Evolutionary conservation across 345 rosid genomes (phyloP), one percentile per base, ranked within the genome.

Genomic region (Salix caprea): DNA sequence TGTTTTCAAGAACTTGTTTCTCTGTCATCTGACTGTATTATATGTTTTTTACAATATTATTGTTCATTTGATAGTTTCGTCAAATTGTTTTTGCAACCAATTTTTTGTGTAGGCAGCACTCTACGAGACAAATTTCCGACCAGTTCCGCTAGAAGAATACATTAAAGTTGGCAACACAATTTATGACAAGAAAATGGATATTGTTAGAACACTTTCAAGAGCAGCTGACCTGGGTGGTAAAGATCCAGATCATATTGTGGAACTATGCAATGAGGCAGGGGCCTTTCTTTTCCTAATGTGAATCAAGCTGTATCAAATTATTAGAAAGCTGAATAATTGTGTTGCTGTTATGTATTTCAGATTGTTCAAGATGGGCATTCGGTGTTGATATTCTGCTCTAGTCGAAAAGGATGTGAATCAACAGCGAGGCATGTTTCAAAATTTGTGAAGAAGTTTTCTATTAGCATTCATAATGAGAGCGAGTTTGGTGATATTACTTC

Each of bases 351-450:
- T 68, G 75, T 65, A 28, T 80, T 80, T 74, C 86, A 95, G 99
- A 87, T 93, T 85, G 93, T 95, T 87, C 97, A 91, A 90, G 97
- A 93, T 76, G 97, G 97, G 16, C 94, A 95, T 75, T 91, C 99
- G 1, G 97, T 95, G 74, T 84, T 95, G 79, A 91, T 93, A 84
- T 95, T 95, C 86, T 95, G 99, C 84, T 93, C 99, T 54, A 93
- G 93, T 84, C 93, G 99, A 70, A 95, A 95, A 85, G 97, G 99
- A 87, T 95, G 99, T 52, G 97, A 95, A 86, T 91, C 97, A 85
- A 95, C 97, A 79, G 97, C 99, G 71, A 89, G 86, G 82, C 99
- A 95, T 77, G 85, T 93, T 37, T 76, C 97, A 58, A 93, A 89
- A 82, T 90, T 88, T 84, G 85, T 95, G 78, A 88, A 88, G 89